Conservation (phyloP, 176 grass and related monocot species). For the Panicum miliaceum region DNA sequence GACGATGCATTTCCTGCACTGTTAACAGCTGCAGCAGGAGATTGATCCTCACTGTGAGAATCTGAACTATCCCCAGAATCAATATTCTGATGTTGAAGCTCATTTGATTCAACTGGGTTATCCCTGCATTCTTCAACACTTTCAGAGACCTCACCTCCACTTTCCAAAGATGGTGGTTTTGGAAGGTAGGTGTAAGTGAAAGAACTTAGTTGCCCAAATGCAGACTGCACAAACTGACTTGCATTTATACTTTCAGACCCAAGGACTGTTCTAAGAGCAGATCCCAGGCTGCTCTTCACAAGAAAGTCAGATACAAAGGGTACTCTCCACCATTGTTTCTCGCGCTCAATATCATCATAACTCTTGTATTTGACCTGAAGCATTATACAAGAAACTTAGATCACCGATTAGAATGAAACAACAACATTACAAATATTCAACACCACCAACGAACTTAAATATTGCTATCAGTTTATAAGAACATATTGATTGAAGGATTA, state of each 20-base stretch:
- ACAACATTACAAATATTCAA: conserved; percentile 10
- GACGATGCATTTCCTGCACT: conserved; percentile 29
- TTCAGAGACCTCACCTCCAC: conserved; percentile 57
- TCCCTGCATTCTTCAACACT: conserved; percentile 42
- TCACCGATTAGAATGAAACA: conserved; percentile 41
- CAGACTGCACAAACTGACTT: conserved; percentile 88
- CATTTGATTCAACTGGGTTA: conserved; percentile 35
- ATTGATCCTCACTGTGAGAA: conserved; percentile 36
- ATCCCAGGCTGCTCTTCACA: conserved; percentile 72
- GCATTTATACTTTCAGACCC: conserved; percentile 91
- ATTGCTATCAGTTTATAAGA: conserved; percentile 27
- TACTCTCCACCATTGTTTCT: conserved; percentile 88
- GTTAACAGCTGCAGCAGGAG: conserved; percentile 34
- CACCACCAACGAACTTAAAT: background rate
- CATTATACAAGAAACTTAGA: conserved; percentile 38
- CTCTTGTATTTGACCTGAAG: conserved; percentile 80
- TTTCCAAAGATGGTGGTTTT: conserved; percentile 56
- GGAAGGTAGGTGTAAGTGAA: conserved; percentile 64
- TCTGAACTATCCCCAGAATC: conserved; percentile 38
- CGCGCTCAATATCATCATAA: conserved; percentile 87
- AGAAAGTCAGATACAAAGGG: conserved; percentile 89
- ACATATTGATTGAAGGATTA: background rate
- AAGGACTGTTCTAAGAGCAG: conserved; percentile 70
- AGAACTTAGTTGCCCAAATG: conserved; percentile 87
- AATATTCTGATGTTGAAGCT: conserved; percentile 40